phyloP scores from a whole-genome alignment of 2,329 filamentous ascomycete genomes.

The Talaromyces sp. region DNA sequence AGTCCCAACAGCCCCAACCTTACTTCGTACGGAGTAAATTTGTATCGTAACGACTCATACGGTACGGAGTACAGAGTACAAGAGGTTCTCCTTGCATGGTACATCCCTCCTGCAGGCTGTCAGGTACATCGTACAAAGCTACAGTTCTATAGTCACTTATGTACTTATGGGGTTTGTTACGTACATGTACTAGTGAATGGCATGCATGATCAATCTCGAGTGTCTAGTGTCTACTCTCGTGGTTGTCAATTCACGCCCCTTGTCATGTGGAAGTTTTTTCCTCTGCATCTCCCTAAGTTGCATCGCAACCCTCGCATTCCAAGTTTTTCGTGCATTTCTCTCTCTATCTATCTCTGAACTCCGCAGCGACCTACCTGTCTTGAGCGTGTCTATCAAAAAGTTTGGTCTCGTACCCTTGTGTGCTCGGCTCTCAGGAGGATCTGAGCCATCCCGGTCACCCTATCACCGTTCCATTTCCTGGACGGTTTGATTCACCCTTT shows the following conservation, averaged over 20 bases:
- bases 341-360: not conserved
- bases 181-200: conserved; percentile 5
- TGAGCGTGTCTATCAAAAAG: not conserved
- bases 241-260: not conserved
- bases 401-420: not conserved
- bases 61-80: too few species aligned
- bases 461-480: not conserved
- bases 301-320: conserved; percentile 13
- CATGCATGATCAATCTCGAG: conserved; percentile 13
- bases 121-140: conserved; percentile 10
- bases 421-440: not conserved
- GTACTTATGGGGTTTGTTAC: too few species aligned
- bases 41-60: not conserved
- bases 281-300: not conserved
- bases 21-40: not conserved
- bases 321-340: conserved; percentile 8
- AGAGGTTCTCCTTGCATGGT: conserved; percentile 1
- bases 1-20: not conserved
- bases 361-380: too few species aligned
- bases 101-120: conserved; percentile 10
- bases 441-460: not conserved
- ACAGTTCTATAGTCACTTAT: not conserved
- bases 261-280: conserved; percentile 11
- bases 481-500: not conserved
- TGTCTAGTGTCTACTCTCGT: conserved; percentile 4